Conservation (phyloP, 768 basidiomycete species). For the Phaffia tasmanica region DNA sequence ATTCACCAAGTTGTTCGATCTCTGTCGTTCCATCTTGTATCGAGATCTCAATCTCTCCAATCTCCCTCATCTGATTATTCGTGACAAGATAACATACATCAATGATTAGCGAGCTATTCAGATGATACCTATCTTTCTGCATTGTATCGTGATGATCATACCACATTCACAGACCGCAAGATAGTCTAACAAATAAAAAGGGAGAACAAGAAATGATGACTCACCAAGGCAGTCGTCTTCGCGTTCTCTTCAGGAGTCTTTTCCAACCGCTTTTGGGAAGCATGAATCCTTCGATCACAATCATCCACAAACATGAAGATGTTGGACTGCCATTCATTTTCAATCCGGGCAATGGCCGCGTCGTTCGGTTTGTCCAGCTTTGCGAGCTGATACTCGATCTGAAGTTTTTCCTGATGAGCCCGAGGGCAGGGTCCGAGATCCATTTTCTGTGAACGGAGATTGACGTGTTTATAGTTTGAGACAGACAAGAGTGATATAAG, state of each 20-base stretch:
- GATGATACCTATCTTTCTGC: neutral
- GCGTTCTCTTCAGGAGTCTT: conserved; percentile 99
- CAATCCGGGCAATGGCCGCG: conserved; percentile 73
- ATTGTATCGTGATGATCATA: neutral
- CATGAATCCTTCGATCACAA: conserved; percentile 88
- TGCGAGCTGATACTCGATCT: conserved; percentile 61
- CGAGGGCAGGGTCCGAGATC: conserved; percentile 96
- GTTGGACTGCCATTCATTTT: conserved; percentile 90
- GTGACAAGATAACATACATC: neutral
- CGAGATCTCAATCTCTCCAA: conserved; percentile 96
- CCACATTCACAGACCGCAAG: neutral
- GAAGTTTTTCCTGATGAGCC: conserved; percentile 85
- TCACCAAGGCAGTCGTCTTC: conserved; percentile 87
- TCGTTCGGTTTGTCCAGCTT: conserved; percentile 50
- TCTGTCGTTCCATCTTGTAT: conserved; percentile 98
- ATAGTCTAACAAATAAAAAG: neutral
- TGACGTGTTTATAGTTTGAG: neutral
- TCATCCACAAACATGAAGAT: conserved; percentile 96
- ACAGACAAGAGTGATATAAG: neutral
- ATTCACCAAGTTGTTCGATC: conserved; percentile 77
- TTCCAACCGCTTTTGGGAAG: conserved; percentile 86
- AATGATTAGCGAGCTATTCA: neutral
- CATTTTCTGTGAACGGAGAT: conserved; percentile 67
- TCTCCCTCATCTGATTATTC: conserved; percentile 76
- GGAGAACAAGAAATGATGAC: conserved; percentile 28